Conservation (phyloP, 2,329 filamentous ascomycete species). For the Lojkania enalia region DNA sequence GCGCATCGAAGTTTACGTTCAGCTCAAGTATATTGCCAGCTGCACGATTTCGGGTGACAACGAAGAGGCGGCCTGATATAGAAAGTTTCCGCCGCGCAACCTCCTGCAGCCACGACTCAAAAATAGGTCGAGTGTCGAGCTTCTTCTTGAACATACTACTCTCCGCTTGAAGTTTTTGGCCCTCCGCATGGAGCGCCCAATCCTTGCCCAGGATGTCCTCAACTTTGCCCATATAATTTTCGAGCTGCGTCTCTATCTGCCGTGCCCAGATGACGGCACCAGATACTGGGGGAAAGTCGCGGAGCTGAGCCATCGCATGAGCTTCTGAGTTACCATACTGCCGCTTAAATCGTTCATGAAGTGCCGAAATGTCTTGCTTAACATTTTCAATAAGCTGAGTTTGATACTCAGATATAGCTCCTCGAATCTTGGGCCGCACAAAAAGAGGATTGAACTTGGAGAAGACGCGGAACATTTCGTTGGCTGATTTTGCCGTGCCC, state of each 20-base stretch:
- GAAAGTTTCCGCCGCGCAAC: conserved; percentile 86
- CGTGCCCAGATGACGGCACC: conserved; percentile 97
- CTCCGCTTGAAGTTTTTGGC: conserved; percentile 89
- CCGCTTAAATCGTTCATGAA: conserved; percentile 97
- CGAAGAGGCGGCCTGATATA: conserved; percentile 89
- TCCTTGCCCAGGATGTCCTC: conserved; percentile 94
- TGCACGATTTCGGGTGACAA: conserved; percentile 84
- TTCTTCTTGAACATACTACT: conserved; percentile 95
- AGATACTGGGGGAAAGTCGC: conserved; percentile 92
- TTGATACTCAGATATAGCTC: conserved; percentile 97
- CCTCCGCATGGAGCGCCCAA: conserved; percentile 92
- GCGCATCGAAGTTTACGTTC: conserved; percentile 92
- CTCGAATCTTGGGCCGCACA: conserved; percentile 97
- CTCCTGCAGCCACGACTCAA: conserved; percentile 92
- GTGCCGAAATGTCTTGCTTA: conserved; percentile 87
- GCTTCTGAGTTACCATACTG: conserved; percentile 98
- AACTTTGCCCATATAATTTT: conserved; percentile 98
- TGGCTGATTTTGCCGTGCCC: conserved; percentile 93
- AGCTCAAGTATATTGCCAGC: conserved; percentile 87
- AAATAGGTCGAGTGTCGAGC: conserved; percentile 89
- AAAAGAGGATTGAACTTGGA: conserved; percentile 99
- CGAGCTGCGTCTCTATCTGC: conserved; percentile 93
- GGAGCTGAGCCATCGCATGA: conserved; percentile 96
- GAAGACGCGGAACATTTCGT: conserved; percentile 99
- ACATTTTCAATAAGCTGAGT: conserved; percentile 98